Percentiles rank a stretch among this genome's conserved stretches.
phyloP scores from a whole-genome alignment of 306 rosid species.

The Acacia melanoxylon region DNA sequence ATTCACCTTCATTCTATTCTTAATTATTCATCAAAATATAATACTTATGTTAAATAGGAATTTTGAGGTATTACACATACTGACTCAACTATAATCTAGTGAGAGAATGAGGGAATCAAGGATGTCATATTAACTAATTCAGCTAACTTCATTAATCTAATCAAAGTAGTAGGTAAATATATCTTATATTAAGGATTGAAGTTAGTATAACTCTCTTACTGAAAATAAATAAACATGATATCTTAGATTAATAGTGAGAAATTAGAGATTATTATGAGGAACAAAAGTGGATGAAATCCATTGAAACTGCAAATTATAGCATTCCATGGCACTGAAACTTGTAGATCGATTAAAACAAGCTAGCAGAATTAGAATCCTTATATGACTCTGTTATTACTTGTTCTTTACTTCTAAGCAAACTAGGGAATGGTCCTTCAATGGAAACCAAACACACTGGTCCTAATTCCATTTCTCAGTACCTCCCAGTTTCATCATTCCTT shows the following conservation, averaged over 20 bases:
- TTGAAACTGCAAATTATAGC: background rate
- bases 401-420: background rate
- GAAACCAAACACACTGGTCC: background rate
- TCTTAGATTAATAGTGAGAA: background rate
- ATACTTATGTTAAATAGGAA: too few relatives aligned
- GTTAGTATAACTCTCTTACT: background rate
- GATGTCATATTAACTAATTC: too few relatives aligned
- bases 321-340: background rate
- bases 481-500: background rate
- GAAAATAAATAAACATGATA: background rate
- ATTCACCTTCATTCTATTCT: too few relatives aligned
- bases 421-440: background rate
- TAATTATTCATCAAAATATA: too few relatives aligned
- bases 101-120: too few relatives aligned
- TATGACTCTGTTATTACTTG: background rate
- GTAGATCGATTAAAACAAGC: background rate
- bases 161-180: too few relatives aligned
- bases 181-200: too few relatives aligned
- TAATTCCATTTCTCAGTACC: background rate
- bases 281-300: background rate
- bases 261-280: background rate
- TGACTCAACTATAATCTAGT: too few relatives aligned
- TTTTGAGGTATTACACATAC: too few relatives aligned
- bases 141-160: too few relatives aligned
- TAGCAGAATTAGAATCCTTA: background rate